Base-by-base conservation (phyloP, 202 grass and related monocot species). In the Eragrostis tef region DNA sequence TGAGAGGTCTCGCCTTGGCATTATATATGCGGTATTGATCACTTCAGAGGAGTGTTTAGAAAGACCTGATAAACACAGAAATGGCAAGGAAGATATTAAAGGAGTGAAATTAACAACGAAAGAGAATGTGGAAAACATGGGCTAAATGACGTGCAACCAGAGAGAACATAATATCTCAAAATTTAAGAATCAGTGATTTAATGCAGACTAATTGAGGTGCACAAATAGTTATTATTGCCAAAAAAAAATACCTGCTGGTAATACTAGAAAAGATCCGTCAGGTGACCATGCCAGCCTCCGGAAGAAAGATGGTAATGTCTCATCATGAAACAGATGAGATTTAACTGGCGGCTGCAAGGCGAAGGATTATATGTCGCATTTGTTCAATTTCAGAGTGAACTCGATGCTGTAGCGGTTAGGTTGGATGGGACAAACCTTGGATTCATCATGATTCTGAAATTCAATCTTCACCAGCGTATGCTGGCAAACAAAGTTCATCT, bases 271-370 rank as follows among this genome's bases (percentile, higher is more conserved):
- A 72, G 96, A 91, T 73, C 96, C 96, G 69, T 98, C 96, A 45
- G 96, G 96, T 4, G 96, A 98, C 96, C 96, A 98, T 63, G 86
- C 46, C 67, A 98, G 89, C 75, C 96, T 86, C 68, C 96, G 89
- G 84, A 98, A 98, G 87, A 98, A 98, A 77, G 96, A 98, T 72
- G 96, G 96, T 43, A 98, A 75, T 14, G 96, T 98, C 66, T 98
- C 92, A 54, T 98, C 96, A 85, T 95, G 96, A 81, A 98, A 98
- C 67, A 98, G 50, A 78, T 98, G 96, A 84, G 85, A 71, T 84
- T 91, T 95, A 75, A 63, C 59, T 72, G 90, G 25, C 49, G 86
- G 83, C 91, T 94, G 88, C 83, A 89, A 89, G 69, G 72, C 24
- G 68, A 77, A 88, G 70, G n/a, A 58, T 84, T 58, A 79, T 65